Base-by-base conservation (phyloP, 495 filamentous ascomycete genomes). In the Lindgomyces ingoldianus region DNA sequence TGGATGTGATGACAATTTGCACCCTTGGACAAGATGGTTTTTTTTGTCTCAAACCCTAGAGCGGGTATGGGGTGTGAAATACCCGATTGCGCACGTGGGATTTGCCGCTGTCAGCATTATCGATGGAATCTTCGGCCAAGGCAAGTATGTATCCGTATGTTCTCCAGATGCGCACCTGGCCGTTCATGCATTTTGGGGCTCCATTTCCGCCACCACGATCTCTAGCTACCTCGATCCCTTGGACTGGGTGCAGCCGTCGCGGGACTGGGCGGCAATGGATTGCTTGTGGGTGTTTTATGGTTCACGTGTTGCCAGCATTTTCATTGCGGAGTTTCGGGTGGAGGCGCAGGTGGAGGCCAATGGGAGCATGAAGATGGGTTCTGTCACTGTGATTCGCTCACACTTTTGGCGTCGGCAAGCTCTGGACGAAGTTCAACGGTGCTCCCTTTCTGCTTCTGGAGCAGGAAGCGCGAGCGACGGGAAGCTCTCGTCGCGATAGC, bases 271-370 rank as follows among this genome's bases (percentile, higher is more conserved):
- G 53, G 51, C 57, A 54, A 60, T 63, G 59, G 26, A 42, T 47
- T 8, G 21, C 29, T 30, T 53, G 39, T 54, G 49, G 61, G 22
- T 10, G 25, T 24, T 55, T 27, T 11, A 41, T 26, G 33, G 29
- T 30, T 60, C 54, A 59, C 53, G 48, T 54, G 54, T 27, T 41
- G 59, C 6, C 2, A 29, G 24, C 16, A 12, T 33, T 36, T 53
- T 63, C 36, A 59, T 68, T 68, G 49, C 14, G 48, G 56, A 30
- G 30, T 61, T 45, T 27, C 6, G 52, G 2, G 22, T 51, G 39
- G 50, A 50, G 60, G 66, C 60, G 66, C 55, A 25, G 30, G 33
- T 14, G 49, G 26, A 30, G 54, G 56, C 66, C 66, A 69, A 69
- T 69, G 30, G 42, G 41, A 22, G 12, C 14, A 36, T 18, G 25